These are phyloP conservation scores for Magnaporthiopsis rhizophila DNA, from an alignment of 2,329 filamentous ascomycete genomes.

Conservation along the genomic window DNA sequence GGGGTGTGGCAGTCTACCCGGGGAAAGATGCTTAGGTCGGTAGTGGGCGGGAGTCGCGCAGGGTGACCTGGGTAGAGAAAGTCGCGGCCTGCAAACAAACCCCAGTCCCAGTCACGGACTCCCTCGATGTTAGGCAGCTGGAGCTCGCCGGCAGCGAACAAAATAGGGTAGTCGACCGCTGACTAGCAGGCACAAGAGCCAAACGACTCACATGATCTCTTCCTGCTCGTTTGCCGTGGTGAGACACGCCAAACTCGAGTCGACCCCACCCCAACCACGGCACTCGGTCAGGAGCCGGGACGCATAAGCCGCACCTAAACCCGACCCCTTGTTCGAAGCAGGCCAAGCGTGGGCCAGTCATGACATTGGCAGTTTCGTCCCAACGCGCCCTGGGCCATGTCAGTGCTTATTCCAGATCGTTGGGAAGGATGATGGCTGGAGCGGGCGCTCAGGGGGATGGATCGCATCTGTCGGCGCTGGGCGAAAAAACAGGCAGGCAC, in stretches of 20 bases:
- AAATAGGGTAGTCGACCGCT: too few species aligned
- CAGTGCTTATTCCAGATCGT: too few species aligned
- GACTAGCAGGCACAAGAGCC: too few species aligned
- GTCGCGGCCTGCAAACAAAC: too few species aligned
- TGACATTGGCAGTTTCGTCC: too few species aligned
- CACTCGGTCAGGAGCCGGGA: neutral
- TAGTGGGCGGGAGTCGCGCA: neutral
- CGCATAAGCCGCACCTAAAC: neutral
- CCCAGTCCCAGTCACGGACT: neutral
- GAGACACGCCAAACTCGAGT: neutral
- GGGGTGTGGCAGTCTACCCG: too few species aligned
- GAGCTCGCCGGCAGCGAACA: neutral
- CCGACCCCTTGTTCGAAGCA: neutral
- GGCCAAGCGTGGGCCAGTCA: neutral
- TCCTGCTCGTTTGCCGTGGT: neutral
- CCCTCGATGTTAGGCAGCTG: neutral
- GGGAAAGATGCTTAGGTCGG: too few species aligned
- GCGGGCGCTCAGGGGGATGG: too few species aligned
- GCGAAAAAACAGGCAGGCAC: too few species aligned
- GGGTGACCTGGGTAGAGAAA: neutral
- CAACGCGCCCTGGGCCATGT: too few species aligned
- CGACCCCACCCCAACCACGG: neutral
- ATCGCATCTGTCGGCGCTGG: too few species aligned
- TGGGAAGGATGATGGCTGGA: too few species aligned
- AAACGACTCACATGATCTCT: neutral